Percentiles rank a stretch among this genome's conserved stretches.
These are phyloP conservation scores for Zoysia pacifica DNA, from an alignment of 176 grass and related monocot species.

Conservation along the genomic window DNA sequence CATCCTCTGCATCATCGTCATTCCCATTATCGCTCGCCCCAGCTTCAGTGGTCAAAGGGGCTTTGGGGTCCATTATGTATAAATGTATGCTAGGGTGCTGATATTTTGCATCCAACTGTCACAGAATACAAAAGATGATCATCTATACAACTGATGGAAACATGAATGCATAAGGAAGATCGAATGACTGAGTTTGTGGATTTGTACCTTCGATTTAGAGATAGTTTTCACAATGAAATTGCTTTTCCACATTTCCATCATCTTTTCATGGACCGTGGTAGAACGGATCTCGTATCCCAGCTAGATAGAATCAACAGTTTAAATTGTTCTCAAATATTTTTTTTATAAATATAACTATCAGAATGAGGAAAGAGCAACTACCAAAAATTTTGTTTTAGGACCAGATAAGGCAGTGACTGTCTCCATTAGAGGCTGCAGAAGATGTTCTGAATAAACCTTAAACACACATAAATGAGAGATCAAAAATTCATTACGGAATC, in stretches of 20 bases:
- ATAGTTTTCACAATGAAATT: slow-evolving; percentile 76
- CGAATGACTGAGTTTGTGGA: neutral
- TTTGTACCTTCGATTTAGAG: slow-evolving; percentile 73
- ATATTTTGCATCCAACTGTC: slow-evolving; percentile 86
- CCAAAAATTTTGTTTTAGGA: slow-evolving; percentile 78
- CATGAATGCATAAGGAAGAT: neutral
- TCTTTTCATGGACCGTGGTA: slow-evolving; percentile 74
- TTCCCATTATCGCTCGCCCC: slow-evolving; percentile 11
- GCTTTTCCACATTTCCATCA: slow-evolving; percentile 88
- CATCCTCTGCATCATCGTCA: slow-evolving; percentile 52
- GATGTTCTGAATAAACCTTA: slow-evolving; percentile 89
- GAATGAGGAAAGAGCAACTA: slow-evolving; percentile 14
- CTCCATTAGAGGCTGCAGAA: slow-evolving; percentile 73
- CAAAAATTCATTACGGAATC: neutral
- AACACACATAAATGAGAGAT: slow-evolving; percentile 13
- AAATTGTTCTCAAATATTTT: neutral
- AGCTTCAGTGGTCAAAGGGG: slow-evolving; percentile 1
- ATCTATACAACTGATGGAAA: neutral
- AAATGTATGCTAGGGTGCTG: slow-evolving; percentile 84
- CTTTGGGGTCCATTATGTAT: slow-evolving; percentile 83
- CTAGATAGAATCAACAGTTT: slow-evolving; percentile 41
- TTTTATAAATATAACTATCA: neutral
- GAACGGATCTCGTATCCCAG: slow-evolving; percentile 91
- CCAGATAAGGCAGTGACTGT: slow-evolving; percentile 89
- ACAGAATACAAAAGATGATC: slow-evolving; percentile 10